Evolutionary conservation across 495 filamentous ascomycete genomes (phyloP).

Genomic region (Aspergillus nanangensis): DNA sequence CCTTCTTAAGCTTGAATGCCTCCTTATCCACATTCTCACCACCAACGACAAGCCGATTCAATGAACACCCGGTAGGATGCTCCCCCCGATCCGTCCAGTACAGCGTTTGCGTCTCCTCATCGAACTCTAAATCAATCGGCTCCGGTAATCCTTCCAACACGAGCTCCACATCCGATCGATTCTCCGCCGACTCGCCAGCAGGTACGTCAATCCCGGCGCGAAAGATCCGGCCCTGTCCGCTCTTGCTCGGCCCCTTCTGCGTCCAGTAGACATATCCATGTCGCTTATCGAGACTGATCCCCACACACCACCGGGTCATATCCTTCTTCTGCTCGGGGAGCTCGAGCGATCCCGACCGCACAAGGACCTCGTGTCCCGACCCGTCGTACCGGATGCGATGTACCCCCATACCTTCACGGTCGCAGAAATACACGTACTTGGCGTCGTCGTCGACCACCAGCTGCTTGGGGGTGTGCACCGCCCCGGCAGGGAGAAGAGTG

Average conservation of each 20-base stretch:
- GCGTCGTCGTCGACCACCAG: slow-evolving; percentile 28
- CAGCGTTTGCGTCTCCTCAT: slow-evolving; percentile 29
- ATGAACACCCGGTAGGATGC: slow-evolving; percentile 23
- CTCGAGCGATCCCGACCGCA: slow-evolving; percentile 27
- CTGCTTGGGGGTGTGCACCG: slow-evolving; percentile 52
- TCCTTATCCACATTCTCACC: slow-evolving; percentile 13
- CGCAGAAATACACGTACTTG: slow-evolving; percentile 45
- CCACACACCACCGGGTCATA: slow-evolving; percentile 48
- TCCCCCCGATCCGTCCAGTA: slow-evolving; percentile 58
- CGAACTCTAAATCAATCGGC: slow-evolving; percentile 51
- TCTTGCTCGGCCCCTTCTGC: slow-evolving; percentile 51
- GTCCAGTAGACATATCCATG: slow-evolving; percentile 51
- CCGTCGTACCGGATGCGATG: slow-evolving; percentile 44
- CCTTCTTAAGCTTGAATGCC: slow-evolving; percentile 11
- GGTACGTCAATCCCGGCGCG: slow-evolving; percentile 36
- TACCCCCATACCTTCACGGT: slow-evolving; percentile 50
- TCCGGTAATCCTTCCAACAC: slow-evolving; percentile 44
- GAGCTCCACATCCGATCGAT: slow-evolving; percentile 36
- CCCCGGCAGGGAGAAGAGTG: slow-evolving; percentile 31
- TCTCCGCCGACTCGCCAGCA: slow-evolving; percentile 18
- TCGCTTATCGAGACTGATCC: slow-evolving; percentile 36
- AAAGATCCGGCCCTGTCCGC: slow-evolving; percentile 41
- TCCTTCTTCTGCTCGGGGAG: slow-evolving; percentile 16
- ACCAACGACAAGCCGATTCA: slow-evolving; percentile 14
- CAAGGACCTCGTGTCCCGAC: slow-evolving; percentile 33